phyloP scores from a whole-genome alignment of 495 filamentous ascomycete species.

The Penicillium manginii region DNA sequence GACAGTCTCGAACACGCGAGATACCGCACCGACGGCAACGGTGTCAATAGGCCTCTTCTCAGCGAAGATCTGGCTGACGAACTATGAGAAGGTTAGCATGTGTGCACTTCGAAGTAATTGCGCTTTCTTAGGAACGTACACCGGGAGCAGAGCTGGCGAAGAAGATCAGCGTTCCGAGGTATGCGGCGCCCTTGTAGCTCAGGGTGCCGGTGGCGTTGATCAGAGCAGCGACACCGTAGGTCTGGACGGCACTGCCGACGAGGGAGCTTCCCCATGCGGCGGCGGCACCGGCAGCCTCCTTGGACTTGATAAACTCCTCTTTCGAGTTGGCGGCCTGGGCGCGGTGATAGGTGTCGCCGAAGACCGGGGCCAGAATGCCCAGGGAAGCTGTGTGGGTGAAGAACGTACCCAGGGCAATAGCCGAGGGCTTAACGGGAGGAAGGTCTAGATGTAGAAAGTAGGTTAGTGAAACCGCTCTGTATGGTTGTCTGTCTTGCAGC shows the following conservation, averaged over 20 bases:
- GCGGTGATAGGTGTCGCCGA: slow-evolving; percentile 93
- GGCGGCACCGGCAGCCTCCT: slow-evolving; percentile 86
- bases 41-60: slow-evolving; percentile 92
- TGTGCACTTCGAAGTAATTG: neutral
- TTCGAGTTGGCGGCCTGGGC: slow-evolving; percentile 91
- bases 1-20: slow-evolving; percentile 89
- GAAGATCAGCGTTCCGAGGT: slow-evolving; percentile 89
- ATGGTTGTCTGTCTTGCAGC: too few relatives aligned
- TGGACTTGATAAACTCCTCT: slow-evolving; percentile 93
- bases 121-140: slow-evolving; percentile 57
- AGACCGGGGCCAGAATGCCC: slow-evolving; percentile 83
- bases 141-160: slow-evolving; percentile 85
- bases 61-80: slow-evolving; percentile 81
- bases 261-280: slow-evolving; percentile 89
- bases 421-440: slow-evolving; percentile 95
- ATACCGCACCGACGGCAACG: slow-evolving; percentile 79
- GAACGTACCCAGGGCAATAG: slow-evolving; percentile 91
- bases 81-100: slow-evolving; percentile 49
- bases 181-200: slow-evolving; percentile 95
- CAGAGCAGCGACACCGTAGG: slow-evolving; percentile 92
- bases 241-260: slow-evolving; percentile 84
- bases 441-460: slow-evolving; percentile 62
- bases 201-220: slow-evolving; percentile 95
- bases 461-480: neutral
- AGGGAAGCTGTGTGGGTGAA: slow-evolving; percentile 89